Percentiles rank a stretch among this genome's conserved stretches.
phyloP scores from a whole-genome alignment of 2,329 filamentous ascomycete species.

The Rhexocercosporidium sp. region DNA sequence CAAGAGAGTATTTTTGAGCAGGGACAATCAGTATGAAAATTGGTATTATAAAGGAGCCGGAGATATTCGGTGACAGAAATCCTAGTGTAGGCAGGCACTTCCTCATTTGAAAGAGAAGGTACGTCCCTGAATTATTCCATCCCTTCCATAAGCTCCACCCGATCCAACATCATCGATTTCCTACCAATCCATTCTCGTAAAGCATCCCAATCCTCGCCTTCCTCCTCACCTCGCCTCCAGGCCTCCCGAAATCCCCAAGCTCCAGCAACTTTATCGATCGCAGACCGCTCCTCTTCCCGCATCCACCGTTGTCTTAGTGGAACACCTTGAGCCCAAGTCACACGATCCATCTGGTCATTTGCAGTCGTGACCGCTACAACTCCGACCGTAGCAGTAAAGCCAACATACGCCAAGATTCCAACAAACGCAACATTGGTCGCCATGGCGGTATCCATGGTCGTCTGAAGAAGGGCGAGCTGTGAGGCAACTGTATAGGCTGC shows the following conservation, averaged over 20 bases:
- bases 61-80: not conserved
- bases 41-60: not conserved
- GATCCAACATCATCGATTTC: slow-evolving; percentile 89
- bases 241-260: slow-evolving; percentile 91
- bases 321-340: slow-evolving; percentile 86
- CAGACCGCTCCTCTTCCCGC: slow-evolving; percentile 86
- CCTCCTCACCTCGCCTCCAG: slow-evolving; percentile 84
- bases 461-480: slow-evolving; percentile 69
- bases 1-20: not conserved
- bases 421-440: slow-evolving; percentile 81
- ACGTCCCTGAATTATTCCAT: slow-evolving; percentile 65
- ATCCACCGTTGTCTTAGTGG: slow-evolving; percentile 83
- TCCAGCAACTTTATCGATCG: slow-evolving; percentile 82
- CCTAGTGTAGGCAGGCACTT: not conserved
- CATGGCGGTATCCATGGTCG: slow-evolving; percentile 75
- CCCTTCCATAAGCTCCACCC: slow-evolving; percentile 87
- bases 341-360: slow-evolving; percentile 94
- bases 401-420: slow-evolving; percentile 82
- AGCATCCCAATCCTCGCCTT: slow-evolving; percentile 86
- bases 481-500: slow-evolving; percentile 74
- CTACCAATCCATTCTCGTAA: slow-evolving; percentile 82
- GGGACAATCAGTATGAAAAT: not conserved
- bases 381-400: slow-evolving; percentile 81
- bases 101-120: not conserved
- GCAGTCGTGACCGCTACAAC: slow-evolving; percentile 82